Conservation (phyloP, 305 asterid genomes). For the Andrographis paniculata region DNA sequence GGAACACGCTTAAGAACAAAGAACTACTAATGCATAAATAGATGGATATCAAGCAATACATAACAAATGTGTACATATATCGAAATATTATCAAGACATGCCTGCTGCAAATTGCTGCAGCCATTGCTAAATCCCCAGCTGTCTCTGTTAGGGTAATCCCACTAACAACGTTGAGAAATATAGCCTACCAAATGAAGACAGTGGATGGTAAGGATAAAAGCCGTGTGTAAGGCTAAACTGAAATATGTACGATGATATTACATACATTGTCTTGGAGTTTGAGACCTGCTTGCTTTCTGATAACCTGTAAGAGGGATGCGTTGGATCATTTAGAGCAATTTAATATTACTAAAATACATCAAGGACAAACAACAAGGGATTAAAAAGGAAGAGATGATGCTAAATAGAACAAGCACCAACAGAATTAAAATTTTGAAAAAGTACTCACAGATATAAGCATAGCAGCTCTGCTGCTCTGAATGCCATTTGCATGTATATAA, state of each 20-base stretch:
- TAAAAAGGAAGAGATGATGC: not conserved
- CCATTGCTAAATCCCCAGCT: slow-evolving; percentile 92
- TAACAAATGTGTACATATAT: no score
- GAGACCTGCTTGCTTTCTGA: slow-evolving; percentile 89
- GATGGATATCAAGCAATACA: no score
- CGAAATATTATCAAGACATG: slow-evolving; percentile 16
- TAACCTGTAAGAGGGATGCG: slow-evolving; percentile 49
- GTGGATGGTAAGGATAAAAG: slow-evolving; percentile 11
- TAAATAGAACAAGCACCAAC: slow-evolving; percentile 9
- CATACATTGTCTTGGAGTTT: slow-evolving; percentile 75
- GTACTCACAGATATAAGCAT: slow-evolving; percentile 86
- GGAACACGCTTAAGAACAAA: no score
- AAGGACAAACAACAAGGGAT: not conserved
- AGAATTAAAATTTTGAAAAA: slow-evolving; percentile 17
- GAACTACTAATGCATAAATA: no score
- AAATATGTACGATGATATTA: slow-evolving; percentile 23
- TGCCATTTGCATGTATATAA: slow-evolving; percentile 72
- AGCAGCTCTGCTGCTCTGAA: slow-evolving; percentile 74
- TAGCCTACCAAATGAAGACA: slow-evolving; percentile 40
- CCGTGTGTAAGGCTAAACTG: not conserved
- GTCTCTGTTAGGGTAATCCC: slow-evolving; percentile 71
- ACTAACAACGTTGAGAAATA: slow-evolving; percentile 77
- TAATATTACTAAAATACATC: no score
- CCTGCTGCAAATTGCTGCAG: slow-evolving; percentile 99
- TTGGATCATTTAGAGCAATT: no score